Percentiles rank a stretch among this genome's conserved stretches.
Evolutionary conservation across 1,284 basidiomycete genomes (phyloP).

Genomic region (Apiotrichum gracile): DNA sequence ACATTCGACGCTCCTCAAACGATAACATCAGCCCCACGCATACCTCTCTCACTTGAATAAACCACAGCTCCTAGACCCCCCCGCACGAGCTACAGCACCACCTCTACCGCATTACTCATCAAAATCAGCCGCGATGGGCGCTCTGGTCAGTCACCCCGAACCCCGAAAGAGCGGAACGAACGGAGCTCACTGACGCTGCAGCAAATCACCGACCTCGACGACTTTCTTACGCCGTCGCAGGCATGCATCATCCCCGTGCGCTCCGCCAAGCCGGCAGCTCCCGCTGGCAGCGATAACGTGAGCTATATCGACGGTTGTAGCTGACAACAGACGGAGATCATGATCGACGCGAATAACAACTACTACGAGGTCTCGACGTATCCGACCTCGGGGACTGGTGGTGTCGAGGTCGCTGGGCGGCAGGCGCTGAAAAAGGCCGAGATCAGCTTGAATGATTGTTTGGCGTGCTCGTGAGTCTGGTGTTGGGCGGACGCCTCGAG

Average conservation of each 20-base stretch:
- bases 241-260: constrained; percentile 93
- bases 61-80: too few species aligned
- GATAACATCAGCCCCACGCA: too few species aligned
- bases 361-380: constrained; percentile 46
- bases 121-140: too few species aligned
- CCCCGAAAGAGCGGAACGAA: too few species aligned
- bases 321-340: constrained; percentile 65
- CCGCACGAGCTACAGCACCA: too few species aligned
- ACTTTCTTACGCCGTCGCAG: constrained; percentile 95
- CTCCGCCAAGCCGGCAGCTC: constrained; percentile 18
- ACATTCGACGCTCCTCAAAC: too few species aligned
- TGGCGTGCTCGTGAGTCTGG: constrained; percentile 50
- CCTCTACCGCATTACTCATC: not conserved
- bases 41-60: too few species aligned
- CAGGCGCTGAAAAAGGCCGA: constrained; percentile 82
- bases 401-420: constrained; percentile 21
- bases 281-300: constrained; percentile 16
- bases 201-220: constrained; percentile 78
- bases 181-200: constrained; percentile 19
- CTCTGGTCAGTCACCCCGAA: constrained; percentile 58
- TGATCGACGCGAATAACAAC: constrained; percentile 59
- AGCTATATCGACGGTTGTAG: not conserved
- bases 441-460: constrained; percentile 90
- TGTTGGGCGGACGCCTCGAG: not conserved
- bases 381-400: constrained; percentile 18